Evolutionary conservation across 1,284 basidiomycete genomes (phyloP).

Genomic region (Inonotus hispidus): DNA sequence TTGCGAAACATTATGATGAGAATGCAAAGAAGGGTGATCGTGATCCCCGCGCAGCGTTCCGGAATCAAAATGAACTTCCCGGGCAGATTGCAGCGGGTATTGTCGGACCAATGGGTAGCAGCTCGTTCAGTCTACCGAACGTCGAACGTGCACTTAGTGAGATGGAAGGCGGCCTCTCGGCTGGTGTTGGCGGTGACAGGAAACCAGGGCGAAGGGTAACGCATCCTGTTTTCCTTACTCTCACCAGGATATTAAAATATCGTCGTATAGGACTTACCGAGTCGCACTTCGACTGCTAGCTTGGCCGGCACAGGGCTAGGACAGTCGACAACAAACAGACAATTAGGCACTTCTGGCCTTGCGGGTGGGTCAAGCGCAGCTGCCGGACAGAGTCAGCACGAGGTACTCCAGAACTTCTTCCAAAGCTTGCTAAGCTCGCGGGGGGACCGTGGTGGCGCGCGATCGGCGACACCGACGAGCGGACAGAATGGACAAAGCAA

Average conservation of each 20-base stretch:
- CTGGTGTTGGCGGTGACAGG: conserved; percentile 14
- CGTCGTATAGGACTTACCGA: conserved; percentile 19
- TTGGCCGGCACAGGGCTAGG: conserved; percentile 24
- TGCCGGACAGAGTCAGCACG: conserved; percentile 65
- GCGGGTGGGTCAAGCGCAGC: conserved; percentile 42
- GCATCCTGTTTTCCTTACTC: not conserved
- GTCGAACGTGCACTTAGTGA: conserved; percentile 83
- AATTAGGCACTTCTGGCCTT: conserved; percentile 37
- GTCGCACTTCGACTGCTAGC: conserved; percentile 23
- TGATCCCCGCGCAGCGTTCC: conserved; percentile 84
- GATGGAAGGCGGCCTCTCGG: conserved; percentile 53
- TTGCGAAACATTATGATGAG: conserved; percentile 83
- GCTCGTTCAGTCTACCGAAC: conserved; percentile 74
- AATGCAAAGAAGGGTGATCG: conserved; percentile 83
- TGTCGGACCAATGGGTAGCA: conserved; percentile 85
- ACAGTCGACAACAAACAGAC: conserved; percentile 21
- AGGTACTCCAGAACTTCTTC: conserved; percentile 84
- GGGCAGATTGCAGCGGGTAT: conserved; percentile 52
- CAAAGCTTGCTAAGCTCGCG: conserved; percentile 69
- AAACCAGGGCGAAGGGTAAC: conserved; percentile 25
- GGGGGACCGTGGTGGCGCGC: conserved; percentile 37
- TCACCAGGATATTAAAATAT: not conserved
- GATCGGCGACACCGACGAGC: conserved; percentile 1
- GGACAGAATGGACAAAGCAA: conserved; percentile 6
- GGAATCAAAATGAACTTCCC: conserved; percentile 57